Conservation (phyloP, 495 filamentous ascomycete genomes). For the Lasiosphaeris hirsuta region DNA sequence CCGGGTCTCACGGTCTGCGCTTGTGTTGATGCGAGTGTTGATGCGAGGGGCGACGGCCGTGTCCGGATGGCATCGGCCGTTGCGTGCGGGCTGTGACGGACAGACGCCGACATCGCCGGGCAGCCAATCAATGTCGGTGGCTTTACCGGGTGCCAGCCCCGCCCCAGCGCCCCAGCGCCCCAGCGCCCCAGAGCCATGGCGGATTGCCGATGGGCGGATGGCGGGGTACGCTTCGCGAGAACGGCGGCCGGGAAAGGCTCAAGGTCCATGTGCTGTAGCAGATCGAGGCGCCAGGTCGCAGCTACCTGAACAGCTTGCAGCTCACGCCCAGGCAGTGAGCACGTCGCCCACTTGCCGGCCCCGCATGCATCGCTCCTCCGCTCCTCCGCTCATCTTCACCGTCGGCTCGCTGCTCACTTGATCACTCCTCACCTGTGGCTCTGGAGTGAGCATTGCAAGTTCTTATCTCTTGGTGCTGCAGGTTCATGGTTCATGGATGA, state of each 20-base stretch:
- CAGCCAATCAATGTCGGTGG: background rate
- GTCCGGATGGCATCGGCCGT: background rate
- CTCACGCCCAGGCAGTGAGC: background rate
- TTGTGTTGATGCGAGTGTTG: no score
- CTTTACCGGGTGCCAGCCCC: background rate
- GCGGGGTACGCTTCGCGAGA: slow-evolving; percentile 6
- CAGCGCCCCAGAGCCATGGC: no score
- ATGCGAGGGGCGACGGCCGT: background rate
- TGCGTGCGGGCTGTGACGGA: no score
- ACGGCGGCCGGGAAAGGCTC: background rate
- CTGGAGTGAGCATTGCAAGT: no score
- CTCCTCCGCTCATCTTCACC: no score
- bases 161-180: background rate
- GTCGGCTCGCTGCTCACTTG: no score
- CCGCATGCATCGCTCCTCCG: no score
- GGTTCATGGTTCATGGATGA: background rate
- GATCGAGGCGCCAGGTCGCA: no score
- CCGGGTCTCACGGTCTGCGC: no score
- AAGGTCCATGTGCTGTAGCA: no score
- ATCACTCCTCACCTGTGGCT: no score
- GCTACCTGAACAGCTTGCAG: background rate
- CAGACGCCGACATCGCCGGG: background rate
- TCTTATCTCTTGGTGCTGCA: slow-evolving; percentile 10
- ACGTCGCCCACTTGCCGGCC: background rate
- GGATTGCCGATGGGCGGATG: background rate